Evolutionary conservation across 768 basidiomycete species (phyloP).

Genomic region (Mycena vitilis): DNA sequence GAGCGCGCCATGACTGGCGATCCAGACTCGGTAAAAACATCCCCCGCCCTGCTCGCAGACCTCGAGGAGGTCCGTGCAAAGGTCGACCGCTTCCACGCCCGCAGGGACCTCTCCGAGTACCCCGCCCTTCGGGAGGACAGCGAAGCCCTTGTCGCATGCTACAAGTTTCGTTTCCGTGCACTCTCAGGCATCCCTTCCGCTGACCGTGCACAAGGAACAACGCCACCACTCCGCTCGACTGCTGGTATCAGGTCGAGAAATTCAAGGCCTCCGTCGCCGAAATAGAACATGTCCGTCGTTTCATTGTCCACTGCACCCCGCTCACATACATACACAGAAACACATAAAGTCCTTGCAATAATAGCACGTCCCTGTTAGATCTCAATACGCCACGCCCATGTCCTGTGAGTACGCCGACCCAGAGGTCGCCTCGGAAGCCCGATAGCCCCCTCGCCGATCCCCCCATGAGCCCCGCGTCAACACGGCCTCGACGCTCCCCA

Average conservation of each 20-base stretch:
- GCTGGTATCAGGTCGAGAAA: constrained; percentile 75
- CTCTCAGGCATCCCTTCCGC: background rate
- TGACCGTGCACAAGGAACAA: constrained; percentile 54
- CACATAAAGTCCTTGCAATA: constrained; percentile 71
- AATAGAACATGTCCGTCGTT: constrained; percentile 70
- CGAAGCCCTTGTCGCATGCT: constrained; percentile 78
- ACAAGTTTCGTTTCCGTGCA: constrained; percentile 59
- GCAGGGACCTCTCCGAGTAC: constrained; percentile 64
- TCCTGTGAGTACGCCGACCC: constrained; percentile 35
- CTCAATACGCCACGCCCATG: constrained; percentile 23
- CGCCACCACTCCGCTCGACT: constrained; percentile 69
- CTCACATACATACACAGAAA: constrained; percentile 54
- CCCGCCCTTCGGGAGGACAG: constrained; percentile 67
- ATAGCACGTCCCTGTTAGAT: constrained; percentile 19
- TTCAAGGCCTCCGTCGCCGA: constrained; percentile 78
- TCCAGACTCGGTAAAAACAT: constrained; percentile 61
- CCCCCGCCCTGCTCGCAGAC: constrained; percentile 75
- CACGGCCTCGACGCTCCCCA: constrained; percentile 33
- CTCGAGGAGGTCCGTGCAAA: constrained; percentile 79
- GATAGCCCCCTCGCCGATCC: constrained; percentile 14
- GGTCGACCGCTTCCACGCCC: constrained; percentile 75
- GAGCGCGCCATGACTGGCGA: constrained; percentile 68
- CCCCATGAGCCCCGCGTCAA: constrained; percentile 27
- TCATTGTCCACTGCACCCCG: background rate
- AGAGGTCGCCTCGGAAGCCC: constrained; percentile 32